Evolutionary conservation across 2,329 filamentous ascomycete species (phyloP).

Genomic region (Nigrospora oryzae): DNA sequence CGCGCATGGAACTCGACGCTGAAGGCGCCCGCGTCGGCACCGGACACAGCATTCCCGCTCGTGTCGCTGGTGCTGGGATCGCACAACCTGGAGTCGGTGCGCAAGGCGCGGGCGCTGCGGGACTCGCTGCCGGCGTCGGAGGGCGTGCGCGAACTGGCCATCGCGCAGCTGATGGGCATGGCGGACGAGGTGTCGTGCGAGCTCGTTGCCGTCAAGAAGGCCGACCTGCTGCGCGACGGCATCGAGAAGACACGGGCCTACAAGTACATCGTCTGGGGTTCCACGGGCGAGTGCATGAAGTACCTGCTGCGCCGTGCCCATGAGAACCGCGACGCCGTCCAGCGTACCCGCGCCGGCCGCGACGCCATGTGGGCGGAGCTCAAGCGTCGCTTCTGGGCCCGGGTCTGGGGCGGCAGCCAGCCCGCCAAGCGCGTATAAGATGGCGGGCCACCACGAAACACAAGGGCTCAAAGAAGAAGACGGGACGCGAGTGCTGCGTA

Average conservation of each 20-base stretch:
- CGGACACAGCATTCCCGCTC: slow-evolving; percentile 36
- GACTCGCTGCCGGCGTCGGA: slow-evolving; percentile 30
- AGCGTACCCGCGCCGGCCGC: slow-evolving; percentile 51
- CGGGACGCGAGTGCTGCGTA: no score
- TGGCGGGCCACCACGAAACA: no score
- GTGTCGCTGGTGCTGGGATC: slow-evolving; percentile 67
- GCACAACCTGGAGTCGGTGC: slow-evolving; percentile 71
- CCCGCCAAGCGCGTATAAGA: no score
- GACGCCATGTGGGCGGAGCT: slow-evolving; percentile 57
- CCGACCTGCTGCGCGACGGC: slow-evolving; percentile 3
- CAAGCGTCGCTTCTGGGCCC: slow-evolving; percentile 40
- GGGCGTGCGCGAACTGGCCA: slow-evolving; percentile 38
- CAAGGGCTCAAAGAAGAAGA: no score
- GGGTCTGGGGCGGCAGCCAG: no score
- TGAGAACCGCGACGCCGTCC: slow-evolving; percentile 66
- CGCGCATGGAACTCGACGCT: slow-evolving; percentile 52
- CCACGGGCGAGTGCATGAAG: slow-evolving; percentile 75
- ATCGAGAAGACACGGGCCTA: slow-evolving; percentile 33
- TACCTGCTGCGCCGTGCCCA: slow-evolving; percentile 67
- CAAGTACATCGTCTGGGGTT: slow-evolving; percentile 65
- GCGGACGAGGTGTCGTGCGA: slow-evolving; percentile 81
- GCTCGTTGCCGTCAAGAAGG: slow-evolving; percentile 26
- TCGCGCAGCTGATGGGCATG: slow-evolving; percentile 89
- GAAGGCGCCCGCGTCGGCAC: slow-evolving; percentile 18
- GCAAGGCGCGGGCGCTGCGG: slow-evolving; percentile 42